A percentile compares a stretch with the other conserved stretches of the same genome.
phyloP scores from a whole-genome alignment of 108 stramenopile genomes.

The Nitzschia sp. region DNA sequence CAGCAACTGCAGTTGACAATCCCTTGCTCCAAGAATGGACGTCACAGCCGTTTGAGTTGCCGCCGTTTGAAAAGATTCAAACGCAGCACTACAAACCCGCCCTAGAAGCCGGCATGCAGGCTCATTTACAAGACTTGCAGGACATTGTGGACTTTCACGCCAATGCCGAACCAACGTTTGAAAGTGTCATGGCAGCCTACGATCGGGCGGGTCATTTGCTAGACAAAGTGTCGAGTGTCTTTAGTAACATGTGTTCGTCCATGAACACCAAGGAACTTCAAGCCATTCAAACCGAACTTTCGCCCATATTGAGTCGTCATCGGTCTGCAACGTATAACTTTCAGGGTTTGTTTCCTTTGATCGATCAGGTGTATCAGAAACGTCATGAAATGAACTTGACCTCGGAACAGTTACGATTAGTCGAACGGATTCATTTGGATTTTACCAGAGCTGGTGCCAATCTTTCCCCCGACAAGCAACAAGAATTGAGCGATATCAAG shows the following conservation, averaged over 20 bases:
- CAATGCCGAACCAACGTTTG: constrained; percentile 39
- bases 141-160: constrained; percentile 46
- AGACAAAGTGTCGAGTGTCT: constrained; percentile 45
- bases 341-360: constrained; percentile 73
- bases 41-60: constrained; percentile 55
- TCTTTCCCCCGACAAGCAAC: constrained; percentile 48
- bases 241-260: constrained; percentile 51
- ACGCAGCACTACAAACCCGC: constrained; percentile 54
- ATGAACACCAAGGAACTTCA: constrained; percentile 61
- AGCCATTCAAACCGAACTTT: constrained; percentile 56
- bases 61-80: constrained; percentile 54
- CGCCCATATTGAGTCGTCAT: constrained; percentile 60
- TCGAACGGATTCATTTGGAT: constrained; percentile 68
- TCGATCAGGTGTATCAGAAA: constrained; percentile 45
- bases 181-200: constrained; percentile 53
- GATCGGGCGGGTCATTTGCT: constrained; percentile 52
- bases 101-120: constrained; percentile 54
- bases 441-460: constrained; percentile 71
- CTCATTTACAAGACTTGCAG: constrained; percentile 53
- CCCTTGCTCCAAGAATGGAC: constrained; percentile 60
- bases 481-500: constrained; percentile 65
- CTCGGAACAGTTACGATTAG: constrained; percentile 57
- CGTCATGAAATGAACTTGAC: constrained; percentile 41
- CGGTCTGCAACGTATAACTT: constrained; percentile 40
- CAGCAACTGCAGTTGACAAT: constrained; percentile 24